Base-by-base conservation (phyloP, 352 stramenopile genomes). In the Phytophthora rubi region DNA sequence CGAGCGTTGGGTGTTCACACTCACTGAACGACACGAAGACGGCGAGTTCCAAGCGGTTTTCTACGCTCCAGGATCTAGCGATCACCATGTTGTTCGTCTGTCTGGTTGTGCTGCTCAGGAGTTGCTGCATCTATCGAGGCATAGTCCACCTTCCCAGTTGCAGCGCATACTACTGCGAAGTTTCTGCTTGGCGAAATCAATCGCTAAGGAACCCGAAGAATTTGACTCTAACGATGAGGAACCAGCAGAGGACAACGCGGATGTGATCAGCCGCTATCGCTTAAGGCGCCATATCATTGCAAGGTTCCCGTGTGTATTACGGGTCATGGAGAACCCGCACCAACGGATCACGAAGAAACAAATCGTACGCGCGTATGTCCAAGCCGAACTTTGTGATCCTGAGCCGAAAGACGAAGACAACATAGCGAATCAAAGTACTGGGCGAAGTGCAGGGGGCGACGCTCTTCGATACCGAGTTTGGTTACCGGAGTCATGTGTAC, bases 321-420 rank as follows among this genome's bases (percentile, higher is more conserved):
- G 64, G 13, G 74, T 86, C 18, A 44, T 70, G 0, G 39, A 70
- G 16, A 77, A 74, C 18, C 69, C 70, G 4, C 73, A 89, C 9
- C 85, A 92, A 13, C 12, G 28, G 0, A 39, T 94, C 3, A 63
- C 76, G 7, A 79, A 77, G 30, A 71, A 77, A 4, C 54, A 72
- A 6, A 69, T 89, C 5, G 37, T 84, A 8, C 81, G 83, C 0
- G 59, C 51, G 26, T 91, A 91, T 53, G 60, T 91, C 6, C 85
- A 94, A 65, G 82, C 85, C 7, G 86, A 94, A 44, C 71, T 82
- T 0, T 68, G 71, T 9, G 61, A 69, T 8, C 26, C 56, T 6
- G 52, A 72, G 51, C 15, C 56, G 9, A 30, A 52, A 12, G 37
- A 35, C 15, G 45, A 53, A 39, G 45, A 65, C 23, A 45, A 0